Conservation (phyloP, 208 protist species). For the Leishmania braziliensis region DNA sequence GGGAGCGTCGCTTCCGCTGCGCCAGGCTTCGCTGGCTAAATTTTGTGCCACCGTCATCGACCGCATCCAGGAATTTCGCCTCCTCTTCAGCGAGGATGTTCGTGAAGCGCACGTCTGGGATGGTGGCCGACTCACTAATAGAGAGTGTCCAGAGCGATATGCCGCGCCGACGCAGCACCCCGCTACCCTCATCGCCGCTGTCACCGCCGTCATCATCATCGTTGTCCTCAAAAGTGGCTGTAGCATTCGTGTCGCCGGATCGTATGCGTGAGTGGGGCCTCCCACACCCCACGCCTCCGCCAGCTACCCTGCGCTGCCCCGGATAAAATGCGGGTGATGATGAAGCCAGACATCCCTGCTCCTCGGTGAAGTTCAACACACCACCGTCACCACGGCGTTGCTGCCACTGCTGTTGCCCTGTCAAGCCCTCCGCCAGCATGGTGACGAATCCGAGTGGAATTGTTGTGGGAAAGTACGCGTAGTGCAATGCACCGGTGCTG, state of each 20-base stretch:
- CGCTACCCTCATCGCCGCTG: background rate
- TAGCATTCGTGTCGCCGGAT: background rate
- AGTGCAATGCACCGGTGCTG: slow-evolving; percentile 1
- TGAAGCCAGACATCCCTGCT: background rate
- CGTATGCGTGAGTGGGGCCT: background rate
- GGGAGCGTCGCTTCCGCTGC: slow-evolving; percentile 5
- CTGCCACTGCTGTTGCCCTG: slow-evolving; percentile 18
- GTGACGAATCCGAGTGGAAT: slow-evolving; percentile 45
- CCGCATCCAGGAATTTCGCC: background rate
- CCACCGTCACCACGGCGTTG: background rate
- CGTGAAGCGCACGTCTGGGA: slow-evolving; percentile 27
- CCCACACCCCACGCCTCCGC: background rate
- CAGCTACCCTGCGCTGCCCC: background rate
- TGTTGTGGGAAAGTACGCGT: slow-evolving; percentile 31
- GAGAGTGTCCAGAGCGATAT: slow-evolving; percentile 19
- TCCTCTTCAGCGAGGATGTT: slow-evolving; percentile 15
- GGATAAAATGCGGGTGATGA: background rate
- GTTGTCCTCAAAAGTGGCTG: background rate
- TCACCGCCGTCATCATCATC: background rate
- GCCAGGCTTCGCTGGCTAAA: background rate
- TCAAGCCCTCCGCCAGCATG: slow-evolving; percentile 22
- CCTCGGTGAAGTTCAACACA: background rate
- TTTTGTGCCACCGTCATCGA: background rate
- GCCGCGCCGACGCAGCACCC: slow-evolving; percentile 13
- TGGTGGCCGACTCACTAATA: slow-evolving; percentile 20